Conservation (phyloP, 495 filamentous ascomycete species). For the Lichenothelia convexa region DNA sequence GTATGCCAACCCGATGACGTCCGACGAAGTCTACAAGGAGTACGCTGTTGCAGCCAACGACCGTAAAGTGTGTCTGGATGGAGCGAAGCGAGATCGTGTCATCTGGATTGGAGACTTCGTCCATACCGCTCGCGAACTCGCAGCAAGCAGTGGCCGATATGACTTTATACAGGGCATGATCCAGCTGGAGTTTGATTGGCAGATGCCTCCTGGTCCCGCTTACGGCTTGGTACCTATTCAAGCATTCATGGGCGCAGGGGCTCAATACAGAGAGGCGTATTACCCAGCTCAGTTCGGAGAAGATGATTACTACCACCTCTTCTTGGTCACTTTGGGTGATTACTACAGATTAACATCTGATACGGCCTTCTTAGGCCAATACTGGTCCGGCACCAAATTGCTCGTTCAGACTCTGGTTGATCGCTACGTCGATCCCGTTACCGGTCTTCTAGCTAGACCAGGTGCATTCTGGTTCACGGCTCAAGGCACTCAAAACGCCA, state of each 20-base stretch:
- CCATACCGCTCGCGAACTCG: slow-evolving; percentile 5
- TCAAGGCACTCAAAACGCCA: slow-evolving; percentile 3
- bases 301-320: slow-evolving; percentile 14
- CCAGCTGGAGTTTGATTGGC: slow-evolving; percentile 1
- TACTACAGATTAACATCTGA: slow-evolving; percentile 11
- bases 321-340: slow-evolving; percentile 11
- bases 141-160: slow-evolving; percentile 1
- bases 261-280: background rate
- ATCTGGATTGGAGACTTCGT: slow-evolving; percentile 11
- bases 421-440: slow-evolving; percentile 9
- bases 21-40: slow-evolving; percentile 11
- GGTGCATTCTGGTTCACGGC: slow-evolving; percentile 4
- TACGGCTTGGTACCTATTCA: background rate
- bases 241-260: background rate
- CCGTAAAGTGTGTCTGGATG: slow-evolving; percentile 16
- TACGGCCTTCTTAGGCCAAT: slow-evolving; percentile 1
- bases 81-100: slow-evolving; percentile 16
- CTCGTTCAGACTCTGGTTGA: slow-evolving; percentile 7
- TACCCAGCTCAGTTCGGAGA: slow-evolving; percentile 1
- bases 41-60: slow-evolving; percentile 13
- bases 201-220: background rate
- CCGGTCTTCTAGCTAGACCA: slow-evolving; percentile 10
- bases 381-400: slow-evolving; percentile 11
- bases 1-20: slow-evolving; percentile 15
- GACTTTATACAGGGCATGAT: slow-evolving; percentile 7